A percentile compares a stretch with the other conserved stretches of the same genome.
These are phyloP conservation scores for Amanita brunnescens DNA, from an alignment of 768 basidiomycete species.

Conservation along the genomic window DNA sequence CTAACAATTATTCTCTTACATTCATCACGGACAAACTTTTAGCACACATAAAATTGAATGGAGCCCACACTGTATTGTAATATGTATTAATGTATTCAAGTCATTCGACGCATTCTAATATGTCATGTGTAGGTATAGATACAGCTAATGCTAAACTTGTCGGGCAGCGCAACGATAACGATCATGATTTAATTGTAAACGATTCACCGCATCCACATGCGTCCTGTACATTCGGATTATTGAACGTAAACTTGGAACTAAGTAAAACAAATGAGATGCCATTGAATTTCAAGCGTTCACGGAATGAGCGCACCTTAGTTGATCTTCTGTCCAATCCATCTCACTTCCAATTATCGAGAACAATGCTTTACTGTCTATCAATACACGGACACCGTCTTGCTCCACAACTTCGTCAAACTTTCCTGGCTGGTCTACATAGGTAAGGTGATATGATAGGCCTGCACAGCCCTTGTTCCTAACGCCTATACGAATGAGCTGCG, in stretches of 20 bases:
- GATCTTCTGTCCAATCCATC: constrained; percentile 98
- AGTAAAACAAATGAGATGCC: constrained; percentile 1
- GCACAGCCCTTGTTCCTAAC: constrained; percentile 98
- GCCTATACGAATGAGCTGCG: constrained; percentile 89
- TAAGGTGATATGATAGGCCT: constrained; percentile 78
- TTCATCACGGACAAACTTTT: not conserved
- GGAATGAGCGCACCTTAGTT: constrained; percentile 55
- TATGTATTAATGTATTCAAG: constrained; percentile 4
- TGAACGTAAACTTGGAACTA: constrained; percentile 75
- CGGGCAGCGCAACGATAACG: not conserved
- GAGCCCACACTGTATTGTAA: constrained; percentile 11
- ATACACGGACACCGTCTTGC: constrained; percentile 88
- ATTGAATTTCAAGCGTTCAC: not conserved
- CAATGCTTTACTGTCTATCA: constrained; percentile 94
- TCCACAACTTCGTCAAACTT: constrained; percentile 96
- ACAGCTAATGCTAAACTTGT: not conserved
- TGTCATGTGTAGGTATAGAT: constrained; percentile 14
- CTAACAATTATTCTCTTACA: not conserved
- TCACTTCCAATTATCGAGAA: constrained; percentile 98
- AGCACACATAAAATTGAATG: constrained; percentile 6
- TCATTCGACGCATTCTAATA: not conserved
- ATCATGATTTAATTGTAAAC: constrained; percentile 52
- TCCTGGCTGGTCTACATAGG: constrained; percentile 85
- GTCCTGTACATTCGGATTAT: constrained; percentile 91
- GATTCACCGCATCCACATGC: constrained; percentile 95